Evolutionary conservation across 306 rosid species (phyloP).

Genomic region (Corylus avellana): DNA sequence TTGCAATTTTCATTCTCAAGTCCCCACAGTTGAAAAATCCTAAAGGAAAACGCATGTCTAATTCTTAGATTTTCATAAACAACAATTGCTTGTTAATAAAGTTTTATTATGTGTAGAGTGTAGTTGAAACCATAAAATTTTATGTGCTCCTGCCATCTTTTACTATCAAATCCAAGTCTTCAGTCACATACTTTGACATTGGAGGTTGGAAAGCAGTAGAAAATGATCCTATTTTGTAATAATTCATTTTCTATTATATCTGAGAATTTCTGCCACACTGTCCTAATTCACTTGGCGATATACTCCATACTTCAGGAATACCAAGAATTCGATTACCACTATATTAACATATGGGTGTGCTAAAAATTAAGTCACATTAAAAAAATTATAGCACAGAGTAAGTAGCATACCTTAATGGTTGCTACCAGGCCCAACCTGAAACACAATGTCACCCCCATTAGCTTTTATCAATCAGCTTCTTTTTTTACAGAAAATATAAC

Average conservation of each 20-base stretch:
- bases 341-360: not conserved
- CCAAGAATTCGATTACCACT: not conserved
- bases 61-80: not conserved
- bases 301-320: not conserved
- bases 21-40: not conserved
- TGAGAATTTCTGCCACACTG: not conserved
- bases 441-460: constrained; percentile 40
- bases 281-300: not conserved
- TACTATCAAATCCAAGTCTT: not conserved
- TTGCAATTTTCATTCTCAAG: not conserved
- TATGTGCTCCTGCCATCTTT: not conserved
- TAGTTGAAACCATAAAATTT: not conserved
- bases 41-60: not conserved
- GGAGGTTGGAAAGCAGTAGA: not conserved
- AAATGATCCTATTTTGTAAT: not conserved
- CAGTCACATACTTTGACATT: not conserved
- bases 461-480: constrained; percentile 9
- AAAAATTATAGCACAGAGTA: not conserved
- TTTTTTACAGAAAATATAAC: constrained; percentile 1
- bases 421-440: constrained; percentile 98
- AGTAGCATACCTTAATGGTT: constrained; percentile 79
- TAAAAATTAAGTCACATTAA: not conserved
- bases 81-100: not conserved
- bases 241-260: not conserved
- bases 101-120: too few relatives aligned